phyloP scores from a whole-genome alignment of 148 eudicot genomes.

The Fagopyrum homotropicum region DNA sequence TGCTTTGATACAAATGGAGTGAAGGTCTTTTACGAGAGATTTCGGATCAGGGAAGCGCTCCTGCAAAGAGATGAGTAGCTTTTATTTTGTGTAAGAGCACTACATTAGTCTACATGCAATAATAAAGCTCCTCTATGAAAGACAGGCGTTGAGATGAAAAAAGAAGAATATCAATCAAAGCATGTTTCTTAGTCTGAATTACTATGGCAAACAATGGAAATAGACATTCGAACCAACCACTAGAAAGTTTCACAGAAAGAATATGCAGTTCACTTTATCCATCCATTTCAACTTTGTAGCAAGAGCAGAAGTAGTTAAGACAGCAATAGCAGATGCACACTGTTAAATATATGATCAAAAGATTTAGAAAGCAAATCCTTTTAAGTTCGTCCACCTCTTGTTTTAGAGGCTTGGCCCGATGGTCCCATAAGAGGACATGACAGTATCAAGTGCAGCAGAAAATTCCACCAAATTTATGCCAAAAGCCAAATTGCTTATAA shows the following conservation, averaged over 20 bases:
- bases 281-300: background rate
- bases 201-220: background rate
- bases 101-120: background rate
- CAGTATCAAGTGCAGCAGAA: background rate
- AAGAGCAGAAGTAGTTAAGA: background rate
- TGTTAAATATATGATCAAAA: background rate
- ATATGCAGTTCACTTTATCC: background rate
- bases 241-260: background rate
- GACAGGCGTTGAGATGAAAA: background rate
- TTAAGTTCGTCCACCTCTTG: background rate
- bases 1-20: slow-evolving; percentile 75
- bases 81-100: background rate
- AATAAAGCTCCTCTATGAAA: background rate
- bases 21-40: slow-evolving; percentile 70
- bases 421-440: background rate
- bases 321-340: background rate
- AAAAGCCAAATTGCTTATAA: background rate
- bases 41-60: slow-evolving; percentile 82
- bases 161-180: background rate
- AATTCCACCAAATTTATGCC: background rate
- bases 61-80: slow-evolving; percentile 27
- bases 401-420: background rate
- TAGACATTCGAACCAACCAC: background rate
- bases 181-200: background rate
- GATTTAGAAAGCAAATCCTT: background rate